Evolutionary conservation across 169 alveolate species (phyloP), one percentile per base, ranked within the genome.

Genomic region (Miamiensis avidus): DNA sequence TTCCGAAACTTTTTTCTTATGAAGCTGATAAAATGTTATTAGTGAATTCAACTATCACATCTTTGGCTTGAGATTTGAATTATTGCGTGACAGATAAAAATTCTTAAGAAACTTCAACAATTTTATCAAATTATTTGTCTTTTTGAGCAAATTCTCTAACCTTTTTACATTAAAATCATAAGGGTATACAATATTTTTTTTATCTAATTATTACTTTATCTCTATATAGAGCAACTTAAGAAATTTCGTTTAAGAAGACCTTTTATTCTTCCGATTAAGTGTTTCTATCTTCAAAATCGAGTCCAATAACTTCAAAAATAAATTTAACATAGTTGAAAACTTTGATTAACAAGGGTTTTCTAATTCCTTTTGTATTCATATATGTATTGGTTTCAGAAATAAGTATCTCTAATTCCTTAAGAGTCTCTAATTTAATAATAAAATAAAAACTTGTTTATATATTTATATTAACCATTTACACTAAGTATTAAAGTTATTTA

Each of bases 401-500:
- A 74, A 96, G 76, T 20, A 85, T 91, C 33, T 90, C 89, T 31
- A 94, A 74, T 31, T 78, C 93, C 0, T 90, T 33, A 28, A 95
- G 83, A 11, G 89, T 97, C 31, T 85, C 89, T 31, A 97, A n/a
- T n/a, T n/a, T n/a, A n/a, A n/a, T n/a, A n/a, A n/a, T n/a, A n/a
- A n/a, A n/a, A n/a, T n/a, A n/a, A n/a, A n/a, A n/a, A n/a, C n/a
- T n/a, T n/a, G n/a, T n/a, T n/a, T n/a, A n/a, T n/a, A n/a, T n/a
- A n/a, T n/a, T n/a, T n/a, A n/a, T n/a, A n/a, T n/a, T n/a, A n/a
- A n/a, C n/a, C n/a, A n/a, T n/a, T n/a, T n/a, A n/a, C n/a, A n/a
- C n/a, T n/a, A 96, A 25, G 94, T 94, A 83, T 94, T 92, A 69
- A 97, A 94, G 88, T 95, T 95, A 85, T 97, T 97, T 34, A 91